Evolutionary conservation across 2,329 filamentous ascomycete genomes (phyloP).

Genomic region (Fusarium illudens): DNA sequence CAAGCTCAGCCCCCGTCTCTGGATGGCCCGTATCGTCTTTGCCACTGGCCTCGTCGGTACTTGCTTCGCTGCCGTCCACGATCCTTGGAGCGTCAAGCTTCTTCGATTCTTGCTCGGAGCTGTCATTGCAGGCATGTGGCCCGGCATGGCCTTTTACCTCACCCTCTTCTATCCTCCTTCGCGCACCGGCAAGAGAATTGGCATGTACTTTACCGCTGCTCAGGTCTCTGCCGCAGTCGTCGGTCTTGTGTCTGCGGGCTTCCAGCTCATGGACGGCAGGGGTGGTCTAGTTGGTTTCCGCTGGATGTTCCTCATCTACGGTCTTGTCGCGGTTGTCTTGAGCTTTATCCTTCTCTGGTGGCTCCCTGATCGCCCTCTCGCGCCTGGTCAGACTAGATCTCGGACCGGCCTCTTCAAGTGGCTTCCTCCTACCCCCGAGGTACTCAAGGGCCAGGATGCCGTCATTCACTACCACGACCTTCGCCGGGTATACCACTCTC

Average conservation of each 20-base stretch:
- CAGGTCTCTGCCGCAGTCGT: slow-evolving; percentile 91
- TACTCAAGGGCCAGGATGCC: slow-evolving; percentile 79
- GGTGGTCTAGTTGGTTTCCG: slow-evolving; percentile 82
- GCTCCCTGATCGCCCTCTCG: slow-evolving; percentile 83
- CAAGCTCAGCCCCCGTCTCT: slow-evolving; percentile 81
- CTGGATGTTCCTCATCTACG: slow-evolving; percentile 94
- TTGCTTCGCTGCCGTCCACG: slow-evolving; percentile 82
- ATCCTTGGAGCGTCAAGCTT: slow-evolving; percentile 88
- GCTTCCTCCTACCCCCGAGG: slow-evolving; percentile 74
- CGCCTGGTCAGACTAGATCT: slow-evolving; percentile 70
- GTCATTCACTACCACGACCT: slow-evolving; percentile 84
- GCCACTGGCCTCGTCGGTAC: slow-evolving; percentile 85
- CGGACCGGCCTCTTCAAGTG: slow-evolving; percentile 65
- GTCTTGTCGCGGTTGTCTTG: slow-evolving; percentile 75
- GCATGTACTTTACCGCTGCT: slow-evolving; percentile 87
- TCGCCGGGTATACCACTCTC: slow-evolving; percentile 78
- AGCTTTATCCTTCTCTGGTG: slow-evolving; percentile 84
- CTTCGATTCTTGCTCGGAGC: slow-evolving; percentile 84
- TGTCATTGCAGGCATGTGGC: slow-evolving; percentile 94
- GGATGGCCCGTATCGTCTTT: slow-evolving; percentile 92
- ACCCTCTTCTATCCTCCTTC: slow-evolving; percentile 92
- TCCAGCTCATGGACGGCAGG: slow-evolving; percentile 87
- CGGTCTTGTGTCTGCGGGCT: slow-evolving; percentile 87
- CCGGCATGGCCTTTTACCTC: slow-evolving; percentile 91
- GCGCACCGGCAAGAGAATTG: slow-evolving; percentile 85